Conservation (phyloP, 805 yeast species). For the Pichia nanzhaoensis region DNA sequence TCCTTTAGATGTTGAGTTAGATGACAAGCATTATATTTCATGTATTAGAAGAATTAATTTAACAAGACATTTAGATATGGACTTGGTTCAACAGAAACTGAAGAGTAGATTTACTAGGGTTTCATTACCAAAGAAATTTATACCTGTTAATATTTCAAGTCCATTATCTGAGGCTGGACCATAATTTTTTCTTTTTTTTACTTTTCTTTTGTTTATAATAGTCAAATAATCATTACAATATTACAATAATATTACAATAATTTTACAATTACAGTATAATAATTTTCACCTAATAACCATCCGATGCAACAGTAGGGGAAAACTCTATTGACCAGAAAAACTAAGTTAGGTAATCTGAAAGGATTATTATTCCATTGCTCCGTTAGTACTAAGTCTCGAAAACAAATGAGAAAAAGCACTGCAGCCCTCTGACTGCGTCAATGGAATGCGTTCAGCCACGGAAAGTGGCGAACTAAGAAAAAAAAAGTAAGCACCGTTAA, state of each 20-base stretch:
- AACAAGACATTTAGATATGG: constrained; percentile 91
- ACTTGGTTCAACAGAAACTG: constrained; percentile 74
- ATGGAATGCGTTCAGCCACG: constrained; percentile 29
- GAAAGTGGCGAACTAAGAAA: constrained; percentile 14
- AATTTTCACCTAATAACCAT: constrained; percentile 12
- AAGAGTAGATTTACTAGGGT: constrained; percentile 81
- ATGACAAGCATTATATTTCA: constrained; percentile 92
- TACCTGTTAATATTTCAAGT: constrained; percentile 81
- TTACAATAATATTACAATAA: no score
- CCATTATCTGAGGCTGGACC: constrained; percentile 23
- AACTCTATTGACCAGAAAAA: constrained; percentile 10
- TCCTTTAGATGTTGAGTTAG: constrained; percentile 93
- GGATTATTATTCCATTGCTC: constrained; percentile 46
- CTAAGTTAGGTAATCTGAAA: constrained; percentile 5
- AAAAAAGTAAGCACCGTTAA: constrained; percentile 5
- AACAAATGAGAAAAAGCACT: constrained; percentile 33
- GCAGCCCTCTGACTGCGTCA: constrained; percentile 52
- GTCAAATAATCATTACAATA: no score
- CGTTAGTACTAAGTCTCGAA: constrained; percentile 42
- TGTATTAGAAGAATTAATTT: constrained; percentile 87
- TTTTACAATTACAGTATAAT: not conserved
- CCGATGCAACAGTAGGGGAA: constrained; percentile 9
- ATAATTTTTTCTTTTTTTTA: constrained; percentile 2
- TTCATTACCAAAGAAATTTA: constrained; percentile 81
- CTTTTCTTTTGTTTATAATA: not conserved